Percentiles rank a stretch among this genome's conserved stretches.
Conservation (phyloP, 352 stramenopile genomes). For the Phytophthora chlamydospora region DNA sequence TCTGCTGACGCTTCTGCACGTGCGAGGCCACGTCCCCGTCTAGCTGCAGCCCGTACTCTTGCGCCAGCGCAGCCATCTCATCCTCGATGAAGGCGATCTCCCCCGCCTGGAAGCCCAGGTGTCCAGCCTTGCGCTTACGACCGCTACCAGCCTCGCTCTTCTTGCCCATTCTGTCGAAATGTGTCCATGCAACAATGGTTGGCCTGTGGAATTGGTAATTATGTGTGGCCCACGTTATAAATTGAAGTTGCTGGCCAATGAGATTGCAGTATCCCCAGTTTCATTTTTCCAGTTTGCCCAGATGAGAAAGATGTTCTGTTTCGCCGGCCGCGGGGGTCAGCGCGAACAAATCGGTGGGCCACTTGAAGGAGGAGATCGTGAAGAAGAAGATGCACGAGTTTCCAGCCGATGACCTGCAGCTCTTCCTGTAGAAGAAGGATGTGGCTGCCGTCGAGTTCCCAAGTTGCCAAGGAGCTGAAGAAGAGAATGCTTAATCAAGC, state of each 20-base stretch:
- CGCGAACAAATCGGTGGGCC: too few relatives aligned
- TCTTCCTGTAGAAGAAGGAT: background rate
- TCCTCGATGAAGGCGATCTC: constrained; percentile 90
- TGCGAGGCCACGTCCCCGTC: constrained; percentile 68
- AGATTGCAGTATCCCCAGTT: too few relatives aligned
- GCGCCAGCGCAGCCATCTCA: constrained; percentile 79
- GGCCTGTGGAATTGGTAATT: background rate
- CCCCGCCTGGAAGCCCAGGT: constrained; percentile 71
- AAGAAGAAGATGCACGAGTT: too few relatives aligned
- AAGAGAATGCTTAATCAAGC: too few relatives aligned
- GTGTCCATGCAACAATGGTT: background rate
- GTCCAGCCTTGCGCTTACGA: constrained; percentile 74
- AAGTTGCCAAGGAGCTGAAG: too few relatives aligned
- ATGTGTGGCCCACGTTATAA: too few relatives aligned
- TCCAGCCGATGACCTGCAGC: background rate
- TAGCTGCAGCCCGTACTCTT: constrained; percentile 79
- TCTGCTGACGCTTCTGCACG: constrained; percentile 66
- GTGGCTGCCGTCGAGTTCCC: too few relatives aligned
- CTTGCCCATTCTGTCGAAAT: constrained; percentile 22
- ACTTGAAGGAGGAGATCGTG: too few relatives aligned
- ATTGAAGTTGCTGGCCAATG: too few relatives aligned
- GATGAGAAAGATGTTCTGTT: too few relatives aligned
- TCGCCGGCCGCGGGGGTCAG: too few relatives aligned
- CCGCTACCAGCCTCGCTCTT: constrained; percentile 24
- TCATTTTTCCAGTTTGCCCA: too few relatives aligned